Conservation (phyloP, 176 grass and related monocot species). For the Avena eriantha region DNA sequence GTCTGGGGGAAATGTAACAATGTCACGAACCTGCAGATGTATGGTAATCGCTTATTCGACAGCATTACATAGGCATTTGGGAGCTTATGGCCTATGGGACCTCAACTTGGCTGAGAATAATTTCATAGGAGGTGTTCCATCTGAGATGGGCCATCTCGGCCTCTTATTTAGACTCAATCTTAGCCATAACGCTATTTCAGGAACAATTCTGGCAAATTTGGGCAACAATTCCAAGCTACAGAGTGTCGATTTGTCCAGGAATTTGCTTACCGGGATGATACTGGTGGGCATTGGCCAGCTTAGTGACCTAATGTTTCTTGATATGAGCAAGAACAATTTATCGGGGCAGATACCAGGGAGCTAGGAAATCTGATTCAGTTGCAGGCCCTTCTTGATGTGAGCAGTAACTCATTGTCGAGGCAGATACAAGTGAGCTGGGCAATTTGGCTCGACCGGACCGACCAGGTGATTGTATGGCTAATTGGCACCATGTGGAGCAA, state of each 20-base stretch:
- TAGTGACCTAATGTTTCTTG: slow-evolving; percentile 45
- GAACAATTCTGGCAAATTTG: slow-evolving; percentile 56
- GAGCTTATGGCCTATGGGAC: slow-evolving; percentile 51
- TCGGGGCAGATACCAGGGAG: slow-evolving; percentile 73
- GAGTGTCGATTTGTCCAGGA: slow-evolving; percentile 68
- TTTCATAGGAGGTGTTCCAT: slow-evolving; percentile 60
- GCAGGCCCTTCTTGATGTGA: slow-evolving; percentile 85
- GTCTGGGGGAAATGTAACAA: slow-evolving; percentile 66
- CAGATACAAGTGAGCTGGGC: no score
- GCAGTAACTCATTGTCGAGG: slow-evolving; percentile 75
- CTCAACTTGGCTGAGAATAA: slow-evolving; percentile 72
- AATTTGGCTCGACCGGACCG: no score
- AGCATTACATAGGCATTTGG: slow-evolving; percentile 58
- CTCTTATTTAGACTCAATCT: slow-evolving; percentile 71
- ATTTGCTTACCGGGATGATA: slow-evolving; percentile 57
- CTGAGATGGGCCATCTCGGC: slow-evolving; percentile 52
- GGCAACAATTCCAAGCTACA: slow-evolving; percentile 40
- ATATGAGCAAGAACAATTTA: slow-evolving; percentile 75
- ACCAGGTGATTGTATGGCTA: no score
- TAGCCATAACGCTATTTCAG: slow-evolving; percentile 65
- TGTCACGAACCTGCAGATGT: slow-evolving; percentile 55
- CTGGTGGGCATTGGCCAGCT: slow-evolving; percentile 49
- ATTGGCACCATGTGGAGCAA: no score
- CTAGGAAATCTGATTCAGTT: slow-evolving; percentile 66
- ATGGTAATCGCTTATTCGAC: slow-evolving; percentile 63